Evolutionary conservation across 257 asterid genomes (phyloP).

Genomic region (Osmanthus fragrans): DNA sequence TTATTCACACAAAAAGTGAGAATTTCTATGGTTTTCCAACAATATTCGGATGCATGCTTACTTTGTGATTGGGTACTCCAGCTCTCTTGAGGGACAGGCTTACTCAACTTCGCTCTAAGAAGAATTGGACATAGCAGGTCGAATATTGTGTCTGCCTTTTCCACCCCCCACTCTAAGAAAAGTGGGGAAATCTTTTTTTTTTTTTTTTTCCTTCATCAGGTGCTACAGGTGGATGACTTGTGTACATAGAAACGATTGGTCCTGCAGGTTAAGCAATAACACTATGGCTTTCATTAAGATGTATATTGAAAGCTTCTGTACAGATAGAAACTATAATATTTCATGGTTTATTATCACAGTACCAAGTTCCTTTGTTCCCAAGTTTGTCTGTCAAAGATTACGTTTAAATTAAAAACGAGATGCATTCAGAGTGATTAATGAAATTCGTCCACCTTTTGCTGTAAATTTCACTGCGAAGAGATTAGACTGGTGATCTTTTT

Average conservation of each 20-base stretch:
- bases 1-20: background rate
- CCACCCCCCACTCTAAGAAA: too few relatives aligned
- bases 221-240: constrained; percentile 22
- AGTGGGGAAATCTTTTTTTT: background rate
- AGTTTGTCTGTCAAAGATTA: too few relatives aligned
- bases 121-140: constrained; percentile 48
- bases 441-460: too few relatives aligned
- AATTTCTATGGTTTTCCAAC: too few relatives aligned
- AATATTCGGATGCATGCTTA: background rate
- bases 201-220: constrained; percentile 1
- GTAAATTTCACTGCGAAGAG: too few relatives aligned
- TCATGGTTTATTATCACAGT: background rate
- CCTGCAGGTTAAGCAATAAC: constrained; percentile 9
- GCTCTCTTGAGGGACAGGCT: constrained; percentile 61
- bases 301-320: constrained; percentile 27
- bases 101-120: constrained; percentile 52
- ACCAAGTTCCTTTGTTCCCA: too few relatives aligned
- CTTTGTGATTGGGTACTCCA: constrained; percentile 14
- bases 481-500: too few relatives aligned
- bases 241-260: constrained; percentile 39
- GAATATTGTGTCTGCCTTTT: background rate
- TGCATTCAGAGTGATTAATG: too few relatives aligned
- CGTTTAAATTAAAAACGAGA: too few relatives aligned
- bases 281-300: background rate
- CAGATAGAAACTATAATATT: constrained; percentile 11